Conservation (phyloP, 176 grass and related monocot species). For the Oryza coarctata region DNA sequence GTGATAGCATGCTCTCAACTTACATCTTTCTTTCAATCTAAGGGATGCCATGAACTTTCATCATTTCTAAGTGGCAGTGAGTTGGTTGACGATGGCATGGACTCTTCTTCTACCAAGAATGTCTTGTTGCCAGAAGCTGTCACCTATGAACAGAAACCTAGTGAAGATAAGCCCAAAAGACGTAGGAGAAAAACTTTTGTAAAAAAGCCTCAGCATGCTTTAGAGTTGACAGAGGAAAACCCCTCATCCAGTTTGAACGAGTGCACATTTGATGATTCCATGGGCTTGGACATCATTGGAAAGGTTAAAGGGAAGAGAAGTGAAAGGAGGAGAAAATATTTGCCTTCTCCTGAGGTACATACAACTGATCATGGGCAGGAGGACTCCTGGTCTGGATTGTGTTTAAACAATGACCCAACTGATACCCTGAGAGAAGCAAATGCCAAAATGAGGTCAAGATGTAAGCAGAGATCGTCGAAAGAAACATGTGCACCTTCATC, state of each 20-base stretch:
- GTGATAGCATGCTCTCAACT: constrained; percentile 63
- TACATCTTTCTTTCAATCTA: constrained; percentile 55
- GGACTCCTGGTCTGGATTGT: constrained; percentile 62
- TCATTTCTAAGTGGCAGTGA: constrained; percentile 26
- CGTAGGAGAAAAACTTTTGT: constrained; percentile 40
- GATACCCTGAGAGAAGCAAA: neutral
- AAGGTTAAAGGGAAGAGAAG: constrained; percentile 38
- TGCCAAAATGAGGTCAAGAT: constrained; percentile 17
- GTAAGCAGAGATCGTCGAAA: constrained; percentile 27
- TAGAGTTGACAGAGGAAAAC: constrained; percentile 31
- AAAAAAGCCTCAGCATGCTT: constrained; percentile 12
- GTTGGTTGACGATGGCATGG: constrained; percentile 27
- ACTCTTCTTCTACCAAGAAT: neutral
- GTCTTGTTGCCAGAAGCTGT: constrained; percentile 16
- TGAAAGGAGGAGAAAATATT: constrained; percentile 12
- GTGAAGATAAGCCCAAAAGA: constrained; percentile 40
- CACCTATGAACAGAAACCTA: constrained; percentile 16
- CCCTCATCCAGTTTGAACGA: neutral
- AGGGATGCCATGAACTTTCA: constrained; percentile 54
- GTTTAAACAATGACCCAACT: constrained; percentile 1
- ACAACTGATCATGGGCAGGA: constrained; percentile 62
- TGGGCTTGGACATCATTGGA: constrained; percentile 8
- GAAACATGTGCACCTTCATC: neutral
- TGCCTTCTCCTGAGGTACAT: constrained; percentile 11
- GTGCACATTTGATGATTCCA: neutral